A percentile compares a stretch with the other conserved stretches of the same genome.
Conservation (phyloP, 164 flowering plant genomes). For the Paratinospora sagittata region DNA sequence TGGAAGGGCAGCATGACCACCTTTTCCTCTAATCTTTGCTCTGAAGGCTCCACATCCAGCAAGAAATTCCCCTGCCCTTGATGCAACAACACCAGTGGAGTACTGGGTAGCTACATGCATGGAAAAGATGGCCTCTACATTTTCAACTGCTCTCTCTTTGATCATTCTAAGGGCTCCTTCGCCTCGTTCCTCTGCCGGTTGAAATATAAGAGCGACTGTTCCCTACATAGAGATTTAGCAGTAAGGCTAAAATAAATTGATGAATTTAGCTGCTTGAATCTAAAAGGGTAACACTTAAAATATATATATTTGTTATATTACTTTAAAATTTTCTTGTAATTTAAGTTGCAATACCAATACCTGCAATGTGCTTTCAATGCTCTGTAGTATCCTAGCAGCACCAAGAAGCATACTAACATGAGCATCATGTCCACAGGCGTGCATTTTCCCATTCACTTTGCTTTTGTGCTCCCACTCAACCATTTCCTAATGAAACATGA, state of each 20-base stretch:
- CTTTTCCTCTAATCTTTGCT: slow-evolving; percentile 57
- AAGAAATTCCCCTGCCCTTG: slow-evolving; percentile 46
- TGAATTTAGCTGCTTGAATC: not conserved
- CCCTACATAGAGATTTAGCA: slow-evolving; percentile 33
- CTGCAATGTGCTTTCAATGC: slow-evolving; percentile 27
- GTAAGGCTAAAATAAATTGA: not conserved
- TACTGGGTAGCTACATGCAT: slow-evolving; percentile 31
- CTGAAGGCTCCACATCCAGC: slow-evolving; percentile 64
- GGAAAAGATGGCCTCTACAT: slow-evolving; percentile 58
- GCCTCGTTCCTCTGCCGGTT: slow-evolving; percentile 74
- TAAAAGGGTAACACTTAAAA: no score
- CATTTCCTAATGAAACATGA: slow-evolving; percentile 37
- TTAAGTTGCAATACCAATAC: slow-evolving; percentile 15
- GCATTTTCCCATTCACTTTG: slow-evolving; percentile 59
- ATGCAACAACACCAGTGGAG: slow-evolving; percentile 38
- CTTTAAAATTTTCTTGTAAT: not conserved
- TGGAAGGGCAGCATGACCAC: slow-evolving; percentile 66
- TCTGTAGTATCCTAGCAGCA: slow-evolving; percentile 53
- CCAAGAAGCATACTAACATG: slow-evolving; percentile 73
- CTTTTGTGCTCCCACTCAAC: slow-evolving; percentile 67
- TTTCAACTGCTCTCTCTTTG: slow-evolving; percentile 52
- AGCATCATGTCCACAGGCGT: slow-evolving; percentile 74
- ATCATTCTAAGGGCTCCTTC: slow-evolving; percentile 56
- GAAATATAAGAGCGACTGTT: slow-evolving; percentile 60
- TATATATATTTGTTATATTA: no score